Conservation (phyloP, 169 alveolate genomes). For the Plasmodium berghei region DNA sequence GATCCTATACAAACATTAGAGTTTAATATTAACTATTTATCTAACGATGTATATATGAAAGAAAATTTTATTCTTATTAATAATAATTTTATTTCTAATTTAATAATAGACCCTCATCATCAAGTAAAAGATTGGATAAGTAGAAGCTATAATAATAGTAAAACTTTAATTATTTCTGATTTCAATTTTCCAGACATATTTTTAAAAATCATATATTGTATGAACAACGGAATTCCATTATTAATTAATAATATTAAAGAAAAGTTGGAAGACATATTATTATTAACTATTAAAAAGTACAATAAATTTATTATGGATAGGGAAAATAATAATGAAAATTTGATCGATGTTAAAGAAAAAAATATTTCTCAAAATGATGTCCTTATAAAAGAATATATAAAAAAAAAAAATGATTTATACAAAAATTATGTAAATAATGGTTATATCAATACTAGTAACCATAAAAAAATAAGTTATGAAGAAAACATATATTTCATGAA, state of each 20-base stretch:
- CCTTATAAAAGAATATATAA: slow-evolving; percentile 36
- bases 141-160: slow-evolving; percentile 36
- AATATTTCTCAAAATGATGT: slow-evolving; percentile 19
- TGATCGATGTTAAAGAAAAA: neutral
- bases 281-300: slow-evolving; percentile 58
- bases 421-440: neutral
- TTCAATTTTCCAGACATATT: slow-evolving; percentile 39
- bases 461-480: slow-evolving; percentile 12
- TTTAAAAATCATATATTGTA: slow-evolving; percentile 66
- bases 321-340: slow-evolving; percentile 1
- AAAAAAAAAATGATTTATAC: slow-evolving; percentile 18
- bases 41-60: slow-evolving; percentile 72
- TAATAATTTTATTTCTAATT: slow-evolving; percentile 61
- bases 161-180: slow-evolving; percentile 26
- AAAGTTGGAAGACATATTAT: slow-evolving; percentile 56
- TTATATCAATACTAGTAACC: neutral
- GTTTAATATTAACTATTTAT: slow-evolving; percentile 39
- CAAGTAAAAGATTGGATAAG: slow-evolving; percentile 70
- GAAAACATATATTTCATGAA: slow-evolving; percentile 46
- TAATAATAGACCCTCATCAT: slow-evolving; percentile 70
- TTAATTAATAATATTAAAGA: slow-evolving; percentile 50
- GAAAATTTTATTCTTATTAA: slow-evolving; percentile 66
- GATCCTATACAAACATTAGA: slow-evolving; percentile 70
- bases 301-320: slow-evolving; percentile 47
- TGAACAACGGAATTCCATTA: slow-evolving; percentile 52